phyloP scores from a whole-genome alignment of 2,329 filamentous ascomycete genomes.

The Cryphonectria radicalis region DNA sequence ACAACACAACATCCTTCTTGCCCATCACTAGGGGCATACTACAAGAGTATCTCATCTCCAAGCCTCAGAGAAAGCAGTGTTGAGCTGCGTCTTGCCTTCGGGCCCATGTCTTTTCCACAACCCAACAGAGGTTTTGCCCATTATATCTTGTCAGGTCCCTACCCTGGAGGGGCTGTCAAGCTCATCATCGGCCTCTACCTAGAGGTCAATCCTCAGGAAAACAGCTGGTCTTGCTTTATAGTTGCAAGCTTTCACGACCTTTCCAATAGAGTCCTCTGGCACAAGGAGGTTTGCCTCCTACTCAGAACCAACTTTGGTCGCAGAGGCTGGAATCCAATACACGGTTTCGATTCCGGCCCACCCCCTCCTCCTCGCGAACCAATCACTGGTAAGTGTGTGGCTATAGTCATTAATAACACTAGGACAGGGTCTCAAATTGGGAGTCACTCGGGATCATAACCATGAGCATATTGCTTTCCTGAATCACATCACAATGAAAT shows the following conservation, averaged over 20 bases:
- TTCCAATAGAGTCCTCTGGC: constrained; percentile 38
- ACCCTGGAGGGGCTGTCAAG: constrained; percentile 31
- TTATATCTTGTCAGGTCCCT: not conserved
- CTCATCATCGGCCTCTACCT: constrained; percentile 36
- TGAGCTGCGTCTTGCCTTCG: not conserved
- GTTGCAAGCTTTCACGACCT: constrained; percentile 41
- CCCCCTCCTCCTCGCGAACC: not conserved
- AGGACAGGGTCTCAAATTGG: not conserved
- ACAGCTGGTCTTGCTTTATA: constrained; percentile 40
- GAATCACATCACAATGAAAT: not conserved
- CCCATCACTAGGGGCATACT: not conserved
- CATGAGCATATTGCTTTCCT: not conserved
- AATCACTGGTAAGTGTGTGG: constrained; percentile 17
- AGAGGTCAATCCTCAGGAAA: constrained; percentile 33
- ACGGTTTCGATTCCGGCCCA: not conserved
- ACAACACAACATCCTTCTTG: not conserved
- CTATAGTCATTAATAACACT: not conserved
- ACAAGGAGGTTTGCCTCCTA: constrained; percentile 39
- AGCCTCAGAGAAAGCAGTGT: not conserved
- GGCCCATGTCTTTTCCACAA: constrained; percentile 1
- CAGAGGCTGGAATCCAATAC: not conserved
- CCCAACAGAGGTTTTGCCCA: not conserved
- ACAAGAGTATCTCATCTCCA: not conserved
- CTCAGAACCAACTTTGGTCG: constrained; percentile 26
- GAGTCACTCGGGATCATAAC: not conserved